phyloP scores from a whole-genome alignment of 2,329 filamentous ascomycete species.

The Zopfia rhizophila region DNA sequence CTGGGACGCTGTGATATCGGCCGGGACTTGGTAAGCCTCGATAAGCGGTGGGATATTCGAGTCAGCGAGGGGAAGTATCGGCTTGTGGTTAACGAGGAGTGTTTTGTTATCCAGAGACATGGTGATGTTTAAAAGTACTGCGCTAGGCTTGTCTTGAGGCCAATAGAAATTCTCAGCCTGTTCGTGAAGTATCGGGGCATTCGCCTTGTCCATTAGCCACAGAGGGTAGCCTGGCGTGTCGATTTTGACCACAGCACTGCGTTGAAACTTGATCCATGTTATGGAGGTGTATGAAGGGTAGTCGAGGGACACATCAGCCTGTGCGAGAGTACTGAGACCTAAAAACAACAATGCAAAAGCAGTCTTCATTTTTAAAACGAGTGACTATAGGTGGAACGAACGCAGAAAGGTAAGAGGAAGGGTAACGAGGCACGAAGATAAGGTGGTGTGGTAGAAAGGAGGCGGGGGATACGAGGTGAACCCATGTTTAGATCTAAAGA shows the following conservation, averaged over 20 bases:
- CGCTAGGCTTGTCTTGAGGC: slow-evolving; percentile 13
- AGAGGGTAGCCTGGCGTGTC: slow-evolving; percentile 26
- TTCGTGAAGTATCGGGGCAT: slow-evolving; percentile 14
- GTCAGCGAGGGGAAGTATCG: slow-evolving; percentile 26
- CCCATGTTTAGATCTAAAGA: not conserved
- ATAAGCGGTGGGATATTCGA: slow-evolving; percentile 24
- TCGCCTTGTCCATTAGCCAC: slow-evolving; percentile 26
- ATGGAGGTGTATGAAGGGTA: slow-evolving; percentile 10
- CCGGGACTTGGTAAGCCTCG: slow-evolving; percentile 31
- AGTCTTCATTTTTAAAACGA: slow-evolving; percentile 17
- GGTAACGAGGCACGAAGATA: slow-evolving; percentile 2
- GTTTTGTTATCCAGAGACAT: slow-evolving; percentile 29
- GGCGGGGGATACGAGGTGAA: not conserved
- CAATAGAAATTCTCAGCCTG: slow-evolving; percentile 20
- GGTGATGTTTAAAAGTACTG: slow-evolving; percentile 29
- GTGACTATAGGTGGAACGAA: not conserved
- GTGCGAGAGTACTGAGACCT: slow-evolving; percentile 7
- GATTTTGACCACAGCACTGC: slow-evolving; percentile 28
- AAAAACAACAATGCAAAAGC: too few species aligned
- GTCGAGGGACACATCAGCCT: slow-evolving; percentile 5
- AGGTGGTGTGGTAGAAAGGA: slow-evolving; percentile 9
- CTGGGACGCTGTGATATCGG: slow-evolving; percentile 9
- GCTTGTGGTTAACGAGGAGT: slow-evolving; percentile 24
- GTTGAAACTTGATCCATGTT: slow-evolving; percentile 26
- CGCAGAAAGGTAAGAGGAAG: not conserved